Percentiles rank a stretch among this genome's conserved stretches.
These are phyloP conservation scores for Acer saccharum DNA, from an alignment of 345 rosid genomes.

Conservation along the genomic window DNA sequence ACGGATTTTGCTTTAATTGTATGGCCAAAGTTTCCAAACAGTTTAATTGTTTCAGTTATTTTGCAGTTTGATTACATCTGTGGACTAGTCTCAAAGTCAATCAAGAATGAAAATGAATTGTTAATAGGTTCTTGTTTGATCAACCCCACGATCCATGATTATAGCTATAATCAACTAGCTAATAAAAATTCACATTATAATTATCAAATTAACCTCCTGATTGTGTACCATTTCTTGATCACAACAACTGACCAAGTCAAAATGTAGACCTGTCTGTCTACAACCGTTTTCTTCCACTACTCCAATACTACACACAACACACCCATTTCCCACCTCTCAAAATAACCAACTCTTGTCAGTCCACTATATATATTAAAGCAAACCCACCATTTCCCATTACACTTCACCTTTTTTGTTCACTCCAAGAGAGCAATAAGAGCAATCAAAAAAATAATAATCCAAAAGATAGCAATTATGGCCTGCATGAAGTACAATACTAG, in stretches of 20 bases:
- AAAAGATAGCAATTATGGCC: background rate
- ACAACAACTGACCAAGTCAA: constrained; percentile 18
- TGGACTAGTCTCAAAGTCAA: background rate
- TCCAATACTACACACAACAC: background rate
- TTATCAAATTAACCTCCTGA: background rate
- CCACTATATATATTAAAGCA: background rate
- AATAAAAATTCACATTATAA: background rate
- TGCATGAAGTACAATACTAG: background rate
- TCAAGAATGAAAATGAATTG: background rate
- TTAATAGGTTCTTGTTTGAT: background rate
- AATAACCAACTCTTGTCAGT: constrained; percentile 12
- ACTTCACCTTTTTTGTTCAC: background rate
- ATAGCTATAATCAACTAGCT: background rate
- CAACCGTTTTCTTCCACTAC: constrained; percentile 6
- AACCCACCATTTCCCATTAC: background rate
- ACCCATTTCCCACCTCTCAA: background rate
- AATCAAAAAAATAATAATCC: too few relatives aligned
- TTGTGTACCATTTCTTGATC: too few relatives aligned
- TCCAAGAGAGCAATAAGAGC: background rate
- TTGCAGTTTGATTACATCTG: background rate
- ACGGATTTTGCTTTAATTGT: too few relatives aligned
- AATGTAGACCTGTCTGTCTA: background rate
- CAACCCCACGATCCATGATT: background rate
- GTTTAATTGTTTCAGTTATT: background rate
- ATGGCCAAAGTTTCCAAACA: background rate